Evolutionary conservation across 306 rosid genomes (phyloP), one percentile per base, ranked within the genome.

Genomic region (Dryas drummondii): DNA sequence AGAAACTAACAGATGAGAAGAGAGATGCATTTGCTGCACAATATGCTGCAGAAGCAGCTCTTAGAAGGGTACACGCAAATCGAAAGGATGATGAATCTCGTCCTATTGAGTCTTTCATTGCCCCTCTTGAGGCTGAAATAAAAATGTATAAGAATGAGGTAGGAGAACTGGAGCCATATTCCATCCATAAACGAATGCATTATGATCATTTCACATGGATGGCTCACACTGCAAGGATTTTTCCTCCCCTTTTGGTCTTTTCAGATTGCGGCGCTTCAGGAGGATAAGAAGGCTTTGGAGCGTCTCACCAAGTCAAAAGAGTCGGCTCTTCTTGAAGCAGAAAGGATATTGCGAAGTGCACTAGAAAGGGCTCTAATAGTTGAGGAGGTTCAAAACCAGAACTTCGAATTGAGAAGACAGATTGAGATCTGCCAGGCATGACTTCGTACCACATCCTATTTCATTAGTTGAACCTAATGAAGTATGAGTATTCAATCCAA

Each of bases 321-420:
- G 76, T 76, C 86, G 0, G 97, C 99, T 2, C 81, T 94, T 82
- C 90, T 94, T 32, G 97, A 94, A 84, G 99, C 97, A 15, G 97
- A 94, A 74, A 90, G 86, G 81, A 94, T 94, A 78, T 56, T 94
- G 74, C 69, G 83, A 75, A 87, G 96, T 77, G 99, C 99, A 48
- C 64, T 94, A 5, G 99, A 94, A 83, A 90, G 99, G 75, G 99
- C 91, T 75, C 83, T 94, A 70, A 92, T 94, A 67, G 99, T 94
- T 64, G 99, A 91, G 84, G 97, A 94, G 86, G 97, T 94, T 84
- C 97, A 94, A 67, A 94, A 94, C 75, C 97, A 88, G 32, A 92
- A 94, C 89, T 86, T 80, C 27, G 99, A 94, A 86, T 62, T 92
- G 81, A 91, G 73, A 90, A 90, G 99, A 92, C 99, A 94, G 90